Percentiles rank a stretch among this genome's conserved stretches.
Conservation (phyloP, 768 basidiomycete genomes). For the Pulveroboletus sp. region DNA sequence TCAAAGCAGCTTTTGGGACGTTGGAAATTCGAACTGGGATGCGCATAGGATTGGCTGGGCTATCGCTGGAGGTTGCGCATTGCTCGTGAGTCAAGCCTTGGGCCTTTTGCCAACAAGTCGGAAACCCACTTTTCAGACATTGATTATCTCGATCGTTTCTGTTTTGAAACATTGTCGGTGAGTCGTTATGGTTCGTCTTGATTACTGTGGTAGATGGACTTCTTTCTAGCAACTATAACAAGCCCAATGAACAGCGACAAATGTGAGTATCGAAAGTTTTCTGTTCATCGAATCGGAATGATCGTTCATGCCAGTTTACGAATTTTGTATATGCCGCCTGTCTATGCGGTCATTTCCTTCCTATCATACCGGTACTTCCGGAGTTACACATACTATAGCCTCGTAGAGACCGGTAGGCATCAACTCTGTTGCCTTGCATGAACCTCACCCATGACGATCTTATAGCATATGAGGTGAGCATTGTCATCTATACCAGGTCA, state of each 20-base stretch:
- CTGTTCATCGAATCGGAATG: background rate
- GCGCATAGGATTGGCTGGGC: slow-evolving; percentile 70
- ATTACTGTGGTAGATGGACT: background rate
- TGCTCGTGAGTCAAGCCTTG: slow-evolving; percentile 40
- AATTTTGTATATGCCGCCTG: slow-evolving; percentile 78
- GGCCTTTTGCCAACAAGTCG: background rate
- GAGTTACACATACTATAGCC: slow-evolving; percentile 61
- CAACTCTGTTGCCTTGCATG: background rate
- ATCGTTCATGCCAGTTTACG: slow-evolving; percentile 49
- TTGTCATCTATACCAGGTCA: slow-evolving; percentile 1
- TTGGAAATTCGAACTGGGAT: slow-evolving; percentile 53
- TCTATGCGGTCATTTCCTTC: slow-evolving; percentile 82
- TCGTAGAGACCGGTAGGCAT: slow-evolving; percentile 46
- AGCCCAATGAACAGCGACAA: slow-evolving; percentile 72
- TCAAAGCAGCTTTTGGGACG: slow-evolving; percentile 61
- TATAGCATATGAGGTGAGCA: slow-evolving; percentile 63
- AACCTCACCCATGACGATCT: slow-evolving; percentile 24
- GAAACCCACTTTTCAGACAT: slow-evolving; percentile 40
- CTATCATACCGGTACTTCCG: slow-evolving; percentile 83
- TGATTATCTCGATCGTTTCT: slow-evolving; percentile 54
- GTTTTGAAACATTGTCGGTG: slow-evolving; percentile 64
- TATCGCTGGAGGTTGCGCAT: slow-evolving; percentile 59
- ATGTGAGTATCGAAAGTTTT: slow-evolving; percentile 46
- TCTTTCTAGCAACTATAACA: slow-evolving; percentile 61
- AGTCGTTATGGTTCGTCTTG: slow-evolving; percentile 17